These are phyloP conservation scores for Nosema muscidifuracis DNA, from an alignment of 371 early-diverging fungal species.

Conservation along the genomic window DNA sequence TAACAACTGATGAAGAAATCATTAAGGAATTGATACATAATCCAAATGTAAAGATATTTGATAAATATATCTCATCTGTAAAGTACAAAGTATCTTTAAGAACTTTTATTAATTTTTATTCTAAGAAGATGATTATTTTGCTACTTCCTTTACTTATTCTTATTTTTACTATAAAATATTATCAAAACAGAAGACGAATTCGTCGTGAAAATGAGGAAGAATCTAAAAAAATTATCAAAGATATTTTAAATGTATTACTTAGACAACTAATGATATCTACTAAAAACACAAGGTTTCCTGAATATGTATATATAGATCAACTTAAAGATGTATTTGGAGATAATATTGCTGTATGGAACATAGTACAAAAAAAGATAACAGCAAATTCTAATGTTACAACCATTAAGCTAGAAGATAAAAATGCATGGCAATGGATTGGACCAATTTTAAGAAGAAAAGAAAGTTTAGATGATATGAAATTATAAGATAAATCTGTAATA, in stretches of 20 bases:
- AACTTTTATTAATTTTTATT: conserved; percentile 27
- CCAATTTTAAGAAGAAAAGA: conserved; percentile 24
- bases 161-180: conserved; percentile 7
- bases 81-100: conserved; percentile 16
- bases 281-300: conserved; percentile 26
- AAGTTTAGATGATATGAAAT: not conserved
- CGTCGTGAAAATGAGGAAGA: not conserved
- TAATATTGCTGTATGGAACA: conserved; percentile 30
- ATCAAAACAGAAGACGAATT: conserved; percentile 2
- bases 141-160: conserved; percentile 8
- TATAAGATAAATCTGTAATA: not conserved
- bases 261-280: conserved; percentile 48
- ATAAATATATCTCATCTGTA: conserved; percentile 13
- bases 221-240: conserved; percentile 26
- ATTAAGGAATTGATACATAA: conserved; percentile 2
- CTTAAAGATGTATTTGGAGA: conserved; percentile 46
- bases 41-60: conserved; percentile 7
- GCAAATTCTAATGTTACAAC: conserved; percentile 43
- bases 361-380: conserved; percentile 26
- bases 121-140: conserved; percentile 8
- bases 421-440: conserved; percentile 50
- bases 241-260: conserved; percentile 32
- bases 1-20: conserved; percentile 23
- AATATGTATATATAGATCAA: conserved; percentile 38
- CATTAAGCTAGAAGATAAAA: conserved; percentile 9